These are phyloP conservation scores for Oropetium thomaeum DNA, from an alignment of 176 grass and related monocot genomes.

Conservation along the genomic window DNA sequence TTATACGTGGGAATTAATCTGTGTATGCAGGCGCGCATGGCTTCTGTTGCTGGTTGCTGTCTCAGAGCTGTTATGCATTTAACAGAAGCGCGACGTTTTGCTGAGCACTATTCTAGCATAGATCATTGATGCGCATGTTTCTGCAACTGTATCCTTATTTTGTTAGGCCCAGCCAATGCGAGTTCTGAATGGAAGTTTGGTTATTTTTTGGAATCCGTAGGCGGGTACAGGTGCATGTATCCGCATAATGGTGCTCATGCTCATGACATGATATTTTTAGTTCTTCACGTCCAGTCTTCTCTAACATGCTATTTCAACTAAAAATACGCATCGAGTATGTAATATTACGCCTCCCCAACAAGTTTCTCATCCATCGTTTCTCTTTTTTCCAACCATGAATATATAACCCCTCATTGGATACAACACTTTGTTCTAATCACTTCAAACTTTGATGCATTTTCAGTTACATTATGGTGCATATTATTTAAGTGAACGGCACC, in stretches of 20 bases:
- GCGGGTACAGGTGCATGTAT: background rate
- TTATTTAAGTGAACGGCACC: background rate
- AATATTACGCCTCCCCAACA: background rate
- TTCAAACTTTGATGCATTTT: background rate
- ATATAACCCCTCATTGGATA: background rate
- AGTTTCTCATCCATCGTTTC: constrained; percentile 8
- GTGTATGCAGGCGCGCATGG: background rate
- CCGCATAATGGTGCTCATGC: background rate
- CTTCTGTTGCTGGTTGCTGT: constrained; percentile 9
- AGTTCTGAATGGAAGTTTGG: background rate
- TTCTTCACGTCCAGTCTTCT: background rate
- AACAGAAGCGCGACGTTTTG: background rate
- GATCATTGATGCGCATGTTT: background rate
- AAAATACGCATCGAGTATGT: background rate
- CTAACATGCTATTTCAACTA: background rate
- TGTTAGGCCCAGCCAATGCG: background rate
- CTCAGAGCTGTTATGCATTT: background rate
- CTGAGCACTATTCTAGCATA: background rate
- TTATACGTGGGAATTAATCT: background rate
- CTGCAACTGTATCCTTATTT: background rate
- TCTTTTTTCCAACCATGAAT: background rate
- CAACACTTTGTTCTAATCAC: background rate
- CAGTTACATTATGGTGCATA: background rate
- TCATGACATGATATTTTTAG: background rate
- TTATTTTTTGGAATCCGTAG: background rate